Evolutionary conservation across 2,329 filamentous ascomycete species (phyloP), one percentile per base, ranked within the genome.

Genomic region (Trichoderma cornu-damae): DNA sequence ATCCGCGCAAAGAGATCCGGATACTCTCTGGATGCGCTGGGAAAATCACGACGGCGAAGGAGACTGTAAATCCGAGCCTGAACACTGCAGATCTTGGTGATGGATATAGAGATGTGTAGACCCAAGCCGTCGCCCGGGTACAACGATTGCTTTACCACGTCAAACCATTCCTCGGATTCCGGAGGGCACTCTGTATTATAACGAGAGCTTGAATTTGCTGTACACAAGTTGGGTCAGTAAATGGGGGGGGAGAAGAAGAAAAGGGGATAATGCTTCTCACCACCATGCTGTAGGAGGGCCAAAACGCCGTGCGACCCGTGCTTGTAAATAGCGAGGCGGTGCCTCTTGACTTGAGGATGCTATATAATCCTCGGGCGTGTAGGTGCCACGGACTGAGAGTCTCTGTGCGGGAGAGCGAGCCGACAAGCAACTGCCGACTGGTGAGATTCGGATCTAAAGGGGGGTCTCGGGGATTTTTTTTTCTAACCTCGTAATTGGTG

Each of bases 191-290:
- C 65, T 2, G 50, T 63, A 50, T 65, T 70, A 6, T 65, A 14
- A 73, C 58, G 11, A 73, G 65, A 22, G 67, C 69, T 58, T 72
- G 67, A 5, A 73, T 66, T 73, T 74, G 73, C 73, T 75, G 44
- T 12, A 9, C 35, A n/a, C 32, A 18, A 9, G 7, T 12, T 4
- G 14, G n/a, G 53, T 69, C 35, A 66, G 59, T 24, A 34, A 8
- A 16, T n/a, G n/a, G n/a, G 20, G 4, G 6, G 24, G 26, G 16
- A 56, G n/a, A 16, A 24, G 12, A 9, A 6, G 8, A 7, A 14
- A 11, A 12, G 8, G 14, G 3, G n/a, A 18, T 6, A 16, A n/a
- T n/a, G 3, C 20, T 14, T 68, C 70, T 20, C 61, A 75, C 73
- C 44, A 75, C 65, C 61, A 75, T 67, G 57, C 68, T 74, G 35